Conservation (phyloP, 371 early-diverging fungal genomes). For the Mucor plumbeus region DNA sequence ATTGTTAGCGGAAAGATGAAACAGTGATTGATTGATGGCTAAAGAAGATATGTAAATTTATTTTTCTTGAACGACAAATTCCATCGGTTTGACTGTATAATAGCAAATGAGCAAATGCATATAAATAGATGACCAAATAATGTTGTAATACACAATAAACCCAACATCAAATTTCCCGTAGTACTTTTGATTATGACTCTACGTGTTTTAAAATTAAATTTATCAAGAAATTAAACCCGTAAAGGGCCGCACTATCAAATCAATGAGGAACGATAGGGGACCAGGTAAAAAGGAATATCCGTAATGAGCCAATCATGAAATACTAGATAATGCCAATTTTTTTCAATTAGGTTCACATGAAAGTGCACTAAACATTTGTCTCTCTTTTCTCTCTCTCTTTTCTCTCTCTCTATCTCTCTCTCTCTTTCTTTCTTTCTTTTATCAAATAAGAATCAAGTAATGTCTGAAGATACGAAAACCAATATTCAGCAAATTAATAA, state of each 20-base stretch:
- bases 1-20: no score
- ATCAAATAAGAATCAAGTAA: background rate
- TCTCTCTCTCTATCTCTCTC: background rate
- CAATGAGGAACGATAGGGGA: background rate
- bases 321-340: background rate
- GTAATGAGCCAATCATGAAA: no score
- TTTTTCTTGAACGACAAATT: no score
- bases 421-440: background rate
- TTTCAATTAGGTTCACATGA: slow-evolving; percentile 1
- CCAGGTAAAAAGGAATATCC: background rate
- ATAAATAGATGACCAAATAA: no score
- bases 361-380: background rate
- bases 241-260: slow-evolving; percentile 1
- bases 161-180: background rate
- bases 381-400: background rate
- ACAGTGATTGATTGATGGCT: no score
- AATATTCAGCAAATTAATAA: background rate
- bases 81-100: no score
- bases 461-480: background rate
- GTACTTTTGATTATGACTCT: background rate
- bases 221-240: background rate
- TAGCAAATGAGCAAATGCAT: no score
- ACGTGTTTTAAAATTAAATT: background rate
- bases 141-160: background rate
- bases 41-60: no score